phyloP scores from a whole-genome alignment of 352 stramenopile genomes.

The Globisporangium uncinulatum region DNA sequence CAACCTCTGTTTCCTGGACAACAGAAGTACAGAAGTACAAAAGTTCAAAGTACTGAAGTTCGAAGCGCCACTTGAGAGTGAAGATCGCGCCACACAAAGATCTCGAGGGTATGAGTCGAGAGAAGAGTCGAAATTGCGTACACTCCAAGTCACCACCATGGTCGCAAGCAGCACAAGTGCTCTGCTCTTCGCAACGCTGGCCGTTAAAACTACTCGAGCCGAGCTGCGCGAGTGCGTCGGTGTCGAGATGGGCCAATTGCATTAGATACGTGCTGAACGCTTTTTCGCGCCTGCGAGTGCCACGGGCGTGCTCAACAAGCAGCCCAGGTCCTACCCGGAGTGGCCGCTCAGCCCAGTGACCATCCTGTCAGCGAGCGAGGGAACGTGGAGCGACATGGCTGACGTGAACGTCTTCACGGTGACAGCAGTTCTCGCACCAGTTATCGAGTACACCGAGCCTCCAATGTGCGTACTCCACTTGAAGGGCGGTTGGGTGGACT shows the following conservation, averaged over 20 bases:
- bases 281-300: constrained; percentile 44
- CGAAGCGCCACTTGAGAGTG: too few species aligned
- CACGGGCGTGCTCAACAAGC: constrained; percentile 44
- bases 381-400: constrained; percentile 25
- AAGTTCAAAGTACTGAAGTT: too few species aligned
- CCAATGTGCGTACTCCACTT: background rate
- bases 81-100: too few species aligned
- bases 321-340: constrained; percentile 20
- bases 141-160: too few species aligned
- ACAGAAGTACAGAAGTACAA: too few species aligned
- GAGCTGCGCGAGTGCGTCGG: constrained; percentile 57
- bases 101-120: too few species aligned
- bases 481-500: too few species aligned
- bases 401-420: constrained; percentile 38
- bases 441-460: constrained; percentile 22
- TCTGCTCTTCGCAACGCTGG: too few species aligned
- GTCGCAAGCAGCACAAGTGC: too few species aligned
- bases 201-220: background rate
- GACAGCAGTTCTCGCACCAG: constrained; percentile 47
- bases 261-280: constrained; percentile 23
- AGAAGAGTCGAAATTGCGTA: too few species aligned
- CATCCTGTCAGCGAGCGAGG: constrained; percentile 61
- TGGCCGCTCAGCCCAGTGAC: constrained; percentile 41
- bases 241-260: constrained; percentile 34
- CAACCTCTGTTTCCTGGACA: too few species aligned